These are phyloP conservation scores for Casuarina cunninghamiana DNA, from an alignment of 306 rosid genomes.

Conservation along the genomic window DNA sequence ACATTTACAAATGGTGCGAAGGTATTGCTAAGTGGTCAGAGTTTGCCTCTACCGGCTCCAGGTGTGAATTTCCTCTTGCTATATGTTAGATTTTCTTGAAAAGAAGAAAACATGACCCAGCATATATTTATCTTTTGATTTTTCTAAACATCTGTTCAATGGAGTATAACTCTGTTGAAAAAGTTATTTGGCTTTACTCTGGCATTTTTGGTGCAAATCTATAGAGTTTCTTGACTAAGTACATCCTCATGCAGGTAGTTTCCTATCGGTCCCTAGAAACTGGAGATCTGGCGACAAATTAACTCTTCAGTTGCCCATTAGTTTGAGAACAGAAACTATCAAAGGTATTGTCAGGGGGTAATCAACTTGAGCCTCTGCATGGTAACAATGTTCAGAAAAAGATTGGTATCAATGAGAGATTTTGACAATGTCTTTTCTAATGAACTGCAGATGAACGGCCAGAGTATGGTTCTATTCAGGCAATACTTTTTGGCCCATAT, in stretches of 20 bases:
- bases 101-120: neutral
- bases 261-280: slow-evolving; percentile 41
- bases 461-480: slow-evolving; percentile 59
- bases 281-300: slow-evolving; percentile 68
- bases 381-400: neutral
- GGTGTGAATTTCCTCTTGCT: slow-evolving; percentile 36
- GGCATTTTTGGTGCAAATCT: neutral
- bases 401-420: slow-evolving; percentile 1
- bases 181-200: neutral
- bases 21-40: slow-evolving; percentile 44
- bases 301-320: slow-evolving; percentile 66
- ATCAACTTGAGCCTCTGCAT: neutral
- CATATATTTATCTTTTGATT: neutral
- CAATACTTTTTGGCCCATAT: slow-evolving; percentile 78
- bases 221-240: neutral
- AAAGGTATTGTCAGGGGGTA: slow-evolving; percentile 50
- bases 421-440: slow-evolving; percentile 30
- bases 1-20: slow-evolving; percentile 45
- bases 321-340: slow-evolving; percentile 63
- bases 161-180: neutral
- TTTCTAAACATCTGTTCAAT: neutral
- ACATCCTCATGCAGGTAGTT: slow-evolving; percentile 53
- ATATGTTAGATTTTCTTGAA: neutral
- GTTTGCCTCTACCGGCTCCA: slow-evolving; percentile 49
- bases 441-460: slow-evolving; percentile 74